Evolutionary conservation across 1,284 basidiomycete genomes (phyloP), one percentile per base, ranked within the genome.

Genomic region (Lentinula novae-zelandiae): DNA sequence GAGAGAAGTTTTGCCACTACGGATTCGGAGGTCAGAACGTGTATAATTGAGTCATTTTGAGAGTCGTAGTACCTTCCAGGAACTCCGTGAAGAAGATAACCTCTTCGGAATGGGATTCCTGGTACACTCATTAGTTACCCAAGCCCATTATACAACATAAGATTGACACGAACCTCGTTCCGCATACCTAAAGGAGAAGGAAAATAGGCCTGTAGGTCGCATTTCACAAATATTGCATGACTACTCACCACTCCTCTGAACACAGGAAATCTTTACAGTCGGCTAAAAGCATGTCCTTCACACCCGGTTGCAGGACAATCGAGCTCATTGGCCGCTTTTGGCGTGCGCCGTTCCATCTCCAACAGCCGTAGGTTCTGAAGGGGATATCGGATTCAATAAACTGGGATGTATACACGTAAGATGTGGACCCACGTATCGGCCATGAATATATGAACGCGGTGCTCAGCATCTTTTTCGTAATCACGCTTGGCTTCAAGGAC

Each of bases 261-360:
- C 81, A 79, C 64, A 93, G 73, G 75, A 93, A 93, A 70, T 93
- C 91, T 68, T 83, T 89, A 76, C 90, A 92, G 72, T 93, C 91
- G 8, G 86, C 83, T 20, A 93, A 76, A 62, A 93, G 83, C 89
- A 92, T 92, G 69, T 93, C 90, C 69, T 93, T 93, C 20, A 93
- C 89, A 50, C 89, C 89, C 5, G 89, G 89, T 67, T 92, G 89
- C 15, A 93, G 80, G 15, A 93, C 90, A 64, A 93, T 92, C 10
- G 91, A 93, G 67, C 87, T 90, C 89, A 93, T 88, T 0, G 91
- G 90, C 46, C 91, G 82, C 71, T 93, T 93, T 67, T 92, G 90
- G 57, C 90, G 82, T 9, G 90, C 90, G 52, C 91, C 91, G 69
- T 91, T 93, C 88, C 89, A 93, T 60, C 90, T 79, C 90, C 90